Percentiles rank a stretch among this genome's conserved stretches.
Conservation (phyloP, 805 yeast species). For the Ogataea angusta region DNA sequence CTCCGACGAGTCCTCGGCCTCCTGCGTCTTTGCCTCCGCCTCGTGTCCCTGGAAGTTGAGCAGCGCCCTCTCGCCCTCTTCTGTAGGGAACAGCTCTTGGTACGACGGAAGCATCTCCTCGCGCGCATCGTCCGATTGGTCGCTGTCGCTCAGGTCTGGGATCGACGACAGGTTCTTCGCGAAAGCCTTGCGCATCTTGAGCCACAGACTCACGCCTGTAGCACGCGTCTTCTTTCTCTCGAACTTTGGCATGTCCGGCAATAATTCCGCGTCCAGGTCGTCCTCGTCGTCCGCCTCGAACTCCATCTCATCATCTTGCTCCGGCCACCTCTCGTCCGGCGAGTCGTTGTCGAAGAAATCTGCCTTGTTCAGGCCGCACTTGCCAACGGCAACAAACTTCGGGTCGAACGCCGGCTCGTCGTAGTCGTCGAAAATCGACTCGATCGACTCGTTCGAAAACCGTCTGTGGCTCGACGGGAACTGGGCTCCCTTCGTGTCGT, state of each 20-base stretch:
- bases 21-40: conserved; percentile 9
- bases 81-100: conserved; percentile 70
- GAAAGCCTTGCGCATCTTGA: conserved; percentile 31
- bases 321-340: conserved; percentile 2
- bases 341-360: conserved; percentile 19
- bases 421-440: conserved; percentile 23
- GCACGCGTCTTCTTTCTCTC: conserved; percentile 9
- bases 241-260: not conserved
- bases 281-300: conserved; percentile 25
- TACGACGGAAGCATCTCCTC: conserved; percentile 62
- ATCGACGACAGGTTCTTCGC: conserved; percentile 9
- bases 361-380: conserved; percentile 17
- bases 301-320: conserved; percentile 11
- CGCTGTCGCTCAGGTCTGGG: conserved; percentile 13
- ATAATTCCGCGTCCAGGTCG: conserved; percentile 7
- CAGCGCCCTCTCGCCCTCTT: conserved; percentile 29
- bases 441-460: conserved; percentile 30
- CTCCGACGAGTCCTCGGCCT: conserved; percentile 1
- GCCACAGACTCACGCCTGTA: conserved; percentile 30
- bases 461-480: conserved; percentile 16
- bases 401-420: conserved; percentile 21
- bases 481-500: conserved; percentile 9
- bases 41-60: conserved; percentile 30
- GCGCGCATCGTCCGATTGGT: conserved; percentile 21
- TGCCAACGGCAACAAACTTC: conserved; percentile 17